A percentile compares a stretch with the other conserved stretches of the same genome.
These are phyloP conservation scores for Mariannaea sp. DNA, from an alignment of 2,329 filamentous ascomycete genomes.

Conservation along the genomic window DNA sequence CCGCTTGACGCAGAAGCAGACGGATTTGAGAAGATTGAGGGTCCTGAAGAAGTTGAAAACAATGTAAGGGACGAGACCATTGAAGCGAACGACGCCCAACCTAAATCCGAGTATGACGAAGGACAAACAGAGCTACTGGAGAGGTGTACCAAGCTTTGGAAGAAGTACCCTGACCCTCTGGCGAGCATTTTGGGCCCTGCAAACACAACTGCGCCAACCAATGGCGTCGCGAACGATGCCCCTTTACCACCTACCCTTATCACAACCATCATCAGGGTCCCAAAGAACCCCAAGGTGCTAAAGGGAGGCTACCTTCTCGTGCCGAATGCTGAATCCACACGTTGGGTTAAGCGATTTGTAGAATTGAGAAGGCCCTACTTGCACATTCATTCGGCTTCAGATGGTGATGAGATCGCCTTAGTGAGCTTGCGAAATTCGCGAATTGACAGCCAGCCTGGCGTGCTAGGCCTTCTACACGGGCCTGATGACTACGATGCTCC, in stretches of 20 bases:
- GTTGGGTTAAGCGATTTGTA: slow-evolving; percentile 91
- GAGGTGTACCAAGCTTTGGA: slow-evolving; percentile 69
- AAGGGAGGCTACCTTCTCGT: slow-evolving; percentile 89
- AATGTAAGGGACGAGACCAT: slow-evolving; percentile 26
- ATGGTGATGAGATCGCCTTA: slow-evolving; percentile 88
- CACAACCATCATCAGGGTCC: slow-evolving; percentile 75
- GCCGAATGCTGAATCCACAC: slow-evolving; percentile 77
- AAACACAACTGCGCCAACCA: slow-evolving; percentile 71
- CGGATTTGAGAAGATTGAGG: slow-evolving; percentile 29
- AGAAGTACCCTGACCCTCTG: slow-evolving; percentile 60
- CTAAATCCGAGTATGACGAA: slow-evolving; percentile 51
- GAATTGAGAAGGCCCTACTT: slow-evolving; percentile 91
- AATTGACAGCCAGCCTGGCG: slow-evolving; percentile 90
- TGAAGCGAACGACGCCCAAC: slow-evolving; percentile 34
- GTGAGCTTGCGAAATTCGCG: slow-evolving; percentile 87
- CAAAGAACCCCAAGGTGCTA: slow-evolving; percentile 79
- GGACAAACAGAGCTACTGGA: slow-evolving; percentile 54
- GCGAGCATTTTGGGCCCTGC: slow-evolving; percentile 59
- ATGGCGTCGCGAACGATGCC: slow-evolving; percentile 59
- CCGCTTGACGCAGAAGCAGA: slow-evolving; percentile 29
- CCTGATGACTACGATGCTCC: slow-evolving; percentile 46
- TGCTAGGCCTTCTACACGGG: slow-evolving; percentile 73
- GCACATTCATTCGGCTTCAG: slow-evolving; percentile 82
- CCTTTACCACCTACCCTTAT: slow-evolving; percentile 66
- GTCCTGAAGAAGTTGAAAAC: slow-evolving; percentile 24